phyloP scores from a whole-genome alignment of 2,329 filamentous ascomycete species.

The Hypoxylon sp. region DNA sequence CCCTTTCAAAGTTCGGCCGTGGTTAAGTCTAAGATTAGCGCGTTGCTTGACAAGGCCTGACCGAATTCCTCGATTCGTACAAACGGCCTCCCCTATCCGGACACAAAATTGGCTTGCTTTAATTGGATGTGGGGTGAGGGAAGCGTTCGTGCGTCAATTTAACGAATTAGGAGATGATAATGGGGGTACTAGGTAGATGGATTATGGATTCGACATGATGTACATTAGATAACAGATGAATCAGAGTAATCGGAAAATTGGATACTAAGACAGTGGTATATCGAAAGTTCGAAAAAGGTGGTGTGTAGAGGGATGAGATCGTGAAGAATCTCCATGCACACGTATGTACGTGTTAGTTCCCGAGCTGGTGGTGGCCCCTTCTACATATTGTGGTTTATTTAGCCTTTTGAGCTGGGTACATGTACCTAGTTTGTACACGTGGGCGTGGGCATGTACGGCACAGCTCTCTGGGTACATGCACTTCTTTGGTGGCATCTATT shows the following conservation, averaged over 20 bases:
- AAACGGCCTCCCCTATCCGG: constrained; percentile 41
- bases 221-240: constrained; percentile 37
- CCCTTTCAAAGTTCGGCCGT: constrained; percentile 41
- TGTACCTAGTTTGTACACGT: constrained; percentile 1
- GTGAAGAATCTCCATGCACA: constrained; percentile 8
- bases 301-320: constrained; percentile 14
- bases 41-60: constrained; percentile 30
- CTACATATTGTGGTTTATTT: constrained; percentile 23
- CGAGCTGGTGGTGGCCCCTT: neutral
- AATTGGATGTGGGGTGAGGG: constrained; percentile 44
- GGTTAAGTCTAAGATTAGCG: constrained; percentile 43
- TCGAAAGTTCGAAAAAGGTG: constrained; percentile 1
- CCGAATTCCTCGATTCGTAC: constrained; percentile 31
- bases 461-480: neutral
- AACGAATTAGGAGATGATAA: constrained; percentile 36
- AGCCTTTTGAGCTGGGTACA: constrained; percentile 16
- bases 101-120: constrained; percentile 37
- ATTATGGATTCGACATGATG: constrained; percentile 40
- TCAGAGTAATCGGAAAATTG: constrained; percentile 18
- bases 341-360: constrained; percentile 3
- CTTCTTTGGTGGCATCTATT: constrained; percentile 7
- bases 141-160: constrained; percentile 32
- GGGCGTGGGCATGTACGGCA: neutral
- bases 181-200: constrained; percentile 26
- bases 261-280: constrained; percentile 8